These are phyloP conservation scores for Penicillium macrosclerotiorum DNA, from an alignment of 495 filamentous ascomycete species.

Conservation along the genomic window DNA sequence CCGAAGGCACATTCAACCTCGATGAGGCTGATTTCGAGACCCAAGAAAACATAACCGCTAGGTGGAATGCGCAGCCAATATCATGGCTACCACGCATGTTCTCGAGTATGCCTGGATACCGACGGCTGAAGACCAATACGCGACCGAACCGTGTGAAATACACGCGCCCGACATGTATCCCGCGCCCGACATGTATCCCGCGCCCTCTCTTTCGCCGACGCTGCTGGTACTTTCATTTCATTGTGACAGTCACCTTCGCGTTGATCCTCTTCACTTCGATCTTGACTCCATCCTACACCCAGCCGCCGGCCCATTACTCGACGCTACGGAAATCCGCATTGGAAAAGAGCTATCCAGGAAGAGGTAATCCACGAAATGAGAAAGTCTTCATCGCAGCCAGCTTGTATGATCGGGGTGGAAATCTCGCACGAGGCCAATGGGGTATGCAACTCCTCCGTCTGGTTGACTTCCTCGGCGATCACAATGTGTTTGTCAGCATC, in stretches of 20 bases:
- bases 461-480: slow-evolving; percentile 56
- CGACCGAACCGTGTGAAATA: slow-evolving; percentile 26
- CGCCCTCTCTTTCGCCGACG: slow-evolving; percentile 57
- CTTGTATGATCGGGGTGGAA: slow-evolving; percentile 62
- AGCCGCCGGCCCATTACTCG: slow-evolving; percentile 49
- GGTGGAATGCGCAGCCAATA: slow-evolving; percentile 20
- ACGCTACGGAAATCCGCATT: slow-evolving; percentile 35
- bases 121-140: slow-evolving; percentile 28
- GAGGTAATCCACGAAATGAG: slow-evolving; percentile 62
- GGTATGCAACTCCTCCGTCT: slow-evolving; percentile 59
- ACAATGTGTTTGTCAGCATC: slow-evolving; percentile 51
- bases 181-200: too few relatives aligned
- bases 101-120: slow-evolving; percentile 31
- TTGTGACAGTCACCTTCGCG: slow-evolving; percentile 64
- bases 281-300: slow-evolving; percentile 61
- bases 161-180: slow-evolving; percentile 26
- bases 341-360: slow-evolving; percentile 42
- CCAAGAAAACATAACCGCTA: slow-evolving; percentile 31
- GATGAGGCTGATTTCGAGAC: slow-evolving; percentile 51
- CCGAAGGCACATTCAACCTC: slow-evolving; percentile 46
- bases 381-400: slow-evolving; percentile 76
- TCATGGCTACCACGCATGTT: slow-evolving; percentile 31
- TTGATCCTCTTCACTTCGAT: slow-evolving; percentile 53
- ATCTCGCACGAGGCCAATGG: slow-evolving; percentile 64
- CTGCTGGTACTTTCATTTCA: slow-evolving; percentile 61